Evolutionary conservation across 2,329 filamentous ascomycete species (phyloP).

Genomic region (Cyphellophora attinorum): DNA sequence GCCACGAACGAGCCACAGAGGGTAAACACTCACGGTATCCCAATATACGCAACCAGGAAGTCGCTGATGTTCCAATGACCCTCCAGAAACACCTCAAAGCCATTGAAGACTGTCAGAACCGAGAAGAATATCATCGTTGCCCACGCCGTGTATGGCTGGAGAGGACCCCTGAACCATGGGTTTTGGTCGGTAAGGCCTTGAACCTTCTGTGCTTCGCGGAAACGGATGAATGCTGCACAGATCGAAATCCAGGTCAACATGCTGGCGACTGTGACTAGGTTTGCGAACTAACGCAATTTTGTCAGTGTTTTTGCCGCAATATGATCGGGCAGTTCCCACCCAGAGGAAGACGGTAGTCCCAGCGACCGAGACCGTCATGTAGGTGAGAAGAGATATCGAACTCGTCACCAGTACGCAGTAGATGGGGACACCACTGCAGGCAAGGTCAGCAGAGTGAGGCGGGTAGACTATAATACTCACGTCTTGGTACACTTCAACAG

Average conservation of each 20-base stretch:
- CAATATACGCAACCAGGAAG: slow-evolving; percentile 58
- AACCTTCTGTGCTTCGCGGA: slow-evolving; percentile 54
- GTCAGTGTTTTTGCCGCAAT: no score
- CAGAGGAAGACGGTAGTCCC: slow-evolving; percentile 34
- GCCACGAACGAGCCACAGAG: no score
- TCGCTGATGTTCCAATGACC: slow-evolving; percentile 49
- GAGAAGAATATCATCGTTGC: slow-evolving; percentile 45
- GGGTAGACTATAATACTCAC: no score
- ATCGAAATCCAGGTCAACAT: slow-evolving; percentile 42
- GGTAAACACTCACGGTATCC: slow-evolving; percentile 51
- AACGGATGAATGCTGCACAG: slow-evolving; percentile 37
- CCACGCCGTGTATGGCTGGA: slow-evolving; percentile 63
- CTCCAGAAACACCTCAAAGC: slow-evolving; percentile 37
- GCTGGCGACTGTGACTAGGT: slow-evolving; percentile 36
- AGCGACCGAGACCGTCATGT: slow-evolving; percentile 19
- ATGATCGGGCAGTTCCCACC: no score
- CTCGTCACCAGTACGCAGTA: slow-evolving; percentile 47
- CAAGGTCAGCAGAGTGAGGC: slow-evolving; percentile 46
- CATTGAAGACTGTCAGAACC: slow-evolving; percentile 57
- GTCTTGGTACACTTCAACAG: slow-evolving; percentile 49
- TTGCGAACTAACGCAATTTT: no score
- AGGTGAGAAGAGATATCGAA: slow-evolving; percentile 32
- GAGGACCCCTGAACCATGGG: slow-evolving; percentile 58
- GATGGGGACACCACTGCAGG: slow-evolving; percentile 47
- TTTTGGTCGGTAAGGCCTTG: slow-evolving; percentile 59